Base-by-base conservation (phyloP, 2,329 filamentous ascomycete genomes). In the Chrysoporthe puriensis region DNA sequence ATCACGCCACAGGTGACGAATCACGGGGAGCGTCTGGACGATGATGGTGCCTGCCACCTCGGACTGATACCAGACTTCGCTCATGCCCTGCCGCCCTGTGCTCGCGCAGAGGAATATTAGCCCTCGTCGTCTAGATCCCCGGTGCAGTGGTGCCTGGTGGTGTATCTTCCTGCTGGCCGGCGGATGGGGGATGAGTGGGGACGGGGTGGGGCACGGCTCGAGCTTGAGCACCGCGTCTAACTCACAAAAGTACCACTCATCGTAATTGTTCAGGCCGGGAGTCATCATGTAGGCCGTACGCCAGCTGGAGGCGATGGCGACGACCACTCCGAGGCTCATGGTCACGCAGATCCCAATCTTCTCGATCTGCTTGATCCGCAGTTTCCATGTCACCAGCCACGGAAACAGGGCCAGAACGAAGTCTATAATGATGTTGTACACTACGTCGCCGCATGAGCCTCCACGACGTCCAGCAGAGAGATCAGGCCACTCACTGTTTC, bases 31-130 rank as follows among this genome's bases (percentile, higher is more conserved):
- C 66, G 82, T 85, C 71, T 85, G 84, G 5, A 85, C 84, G 61
- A 86, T 85, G 70, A 86, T 84, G 44, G 84, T 86, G 63, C 84
- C 83, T 9, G 82, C 80, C 66, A 85, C 77, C 73, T 86, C 84
- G 32, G 83, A 83, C 0, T 82, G 83, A 73, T 84, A 81, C 81
- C 81, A 83, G 66, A 84, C 76, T 70, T 82, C 81, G 0, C 80
- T 81, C 70, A 81, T 74, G 32, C 78, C 82, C 69, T 83, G 81
- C 63, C 81, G 80, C 78, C 74, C 54, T 62, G 32, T 16, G 7
- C 16, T 75, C 76, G 62, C 3, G 8, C 11, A 11, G 32, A 4
- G 32, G 52, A 43, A 43, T 26, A 13, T 40, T 43, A 64, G 71
- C 54, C 59, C 66, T 52, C 26, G n/a, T 18, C 13, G 8, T 61